A percentile compares a stretch with the other conserved stretches of the same genome.
Evolutionary conservation across 1,284 basidiomycete genomes (phyloP).

Genomic region (Cryptococcus amylolentus): DNA sequence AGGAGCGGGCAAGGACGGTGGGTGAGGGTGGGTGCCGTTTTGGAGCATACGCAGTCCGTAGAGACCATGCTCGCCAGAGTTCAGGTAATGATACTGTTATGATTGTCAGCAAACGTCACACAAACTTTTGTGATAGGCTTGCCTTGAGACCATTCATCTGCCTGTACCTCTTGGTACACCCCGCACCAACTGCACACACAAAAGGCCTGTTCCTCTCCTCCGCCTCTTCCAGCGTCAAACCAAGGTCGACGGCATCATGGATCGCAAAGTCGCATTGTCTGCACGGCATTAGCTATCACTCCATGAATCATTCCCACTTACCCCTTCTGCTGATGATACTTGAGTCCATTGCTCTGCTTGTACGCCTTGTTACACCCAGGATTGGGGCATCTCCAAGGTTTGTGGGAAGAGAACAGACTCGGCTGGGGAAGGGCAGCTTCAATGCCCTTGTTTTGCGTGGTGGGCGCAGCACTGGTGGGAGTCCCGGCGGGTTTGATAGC

Average conservation of each 20-base stretch:
- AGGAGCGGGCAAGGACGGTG: constrained; percentile 28
- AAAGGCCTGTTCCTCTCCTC: constrained; percentile 76
- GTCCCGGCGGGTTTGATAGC: constrained; percentile 6
- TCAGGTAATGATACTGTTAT: constrained; percentile 81
- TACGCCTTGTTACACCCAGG: constrained; percentile 97
- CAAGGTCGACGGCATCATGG: constrained; percentile 62
- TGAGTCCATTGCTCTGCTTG: constrained; percentile 94
- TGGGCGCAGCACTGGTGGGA: constrained; percentile 6
- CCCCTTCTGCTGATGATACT: constrained; percentile 82
- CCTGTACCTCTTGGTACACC: constrained; percentile 88
- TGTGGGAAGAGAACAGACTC: constrained; percentile 56
- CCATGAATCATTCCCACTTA: constrained; percentile 14
- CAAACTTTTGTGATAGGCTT: constrained; percentile 26
- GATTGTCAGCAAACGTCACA: not conserved
- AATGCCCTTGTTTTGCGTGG: constrained; percentile 11
- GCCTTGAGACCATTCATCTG: constrained; percentile 89
- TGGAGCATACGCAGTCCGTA: constrained; percentile 78
- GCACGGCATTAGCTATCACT: not conserved
- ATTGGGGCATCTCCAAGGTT: constrained; percentile 95
- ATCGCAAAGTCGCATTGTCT: constrained; percentile 87
- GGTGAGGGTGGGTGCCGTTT: constrained; percentile 66
- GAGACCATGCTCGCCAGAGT: constrained; percentile 90
- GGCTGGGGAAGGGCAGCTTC: constrained; percentile 42
- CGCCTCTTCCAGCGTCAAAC: constrained; percentile 74
- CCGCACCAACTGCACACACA: constrained; percentile 80